Base-by-base conservation (phyloP, 805 yeast genomes). In the Middelhovenomyces tepae region DNA sequence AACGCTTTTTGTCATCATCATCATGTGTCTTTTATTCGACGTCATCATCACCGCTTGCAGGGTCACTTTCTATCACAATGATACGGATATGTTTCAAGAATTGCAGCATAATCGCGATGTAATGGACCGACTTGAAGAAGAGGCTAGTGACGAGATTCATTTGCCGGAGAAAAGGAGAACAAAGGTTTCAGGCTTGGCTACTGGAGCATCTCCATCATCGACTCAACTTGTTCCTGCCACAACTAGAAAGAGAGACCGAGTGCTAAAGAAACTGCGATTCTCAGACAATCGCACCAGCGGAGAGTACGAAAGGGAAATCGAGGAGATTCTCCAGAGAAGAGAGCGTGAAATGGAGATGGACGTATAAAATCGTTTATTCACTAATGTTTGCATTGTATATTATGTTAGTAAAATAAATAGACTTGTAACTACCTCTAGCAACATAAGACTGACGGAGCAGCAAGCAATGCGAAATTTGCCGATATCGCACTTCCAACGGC, bases 81-180 rank as follows among this genome's bases (percentile, higher is more conserved):
- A 87, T 45, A 75, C 84, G 6, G 95, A 84, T 38, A 59, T 73
- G 11, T 91, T 85, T 61, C 85, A 81, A 45, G 63, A 73, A 11
- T 65, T 82, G 35, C 98, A 91, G 55, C 73, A 73, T 48, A 80
- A 77, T 47, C 58, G 71, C 11, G 71, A 65, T 8, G 61, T 87
- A 48, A 68, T 91, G 46, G 70, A 71, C 42, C 65, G 70, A 26
- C 67, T 91, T 46, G 97, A 91, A 54, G 55, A 70, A 18, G 78
- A 69, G 26, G 78, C 96, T 0, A 78, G 66, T 47, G 64, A 64
- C 17, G 93, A 86, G 42, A 65, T 91, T 54, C 61, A 68, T 32
- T 89, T 30, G 11, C 16, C 4, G 27, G 16, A 22, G 33, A n/a
- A n/a, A n/a, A n/a, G n/a, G n/a, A n/a, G n/a, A n/a, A n/a, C n/a